Conservation (phyloP, 257 asterid genomes). For the Solanum virginianum region DNA sequence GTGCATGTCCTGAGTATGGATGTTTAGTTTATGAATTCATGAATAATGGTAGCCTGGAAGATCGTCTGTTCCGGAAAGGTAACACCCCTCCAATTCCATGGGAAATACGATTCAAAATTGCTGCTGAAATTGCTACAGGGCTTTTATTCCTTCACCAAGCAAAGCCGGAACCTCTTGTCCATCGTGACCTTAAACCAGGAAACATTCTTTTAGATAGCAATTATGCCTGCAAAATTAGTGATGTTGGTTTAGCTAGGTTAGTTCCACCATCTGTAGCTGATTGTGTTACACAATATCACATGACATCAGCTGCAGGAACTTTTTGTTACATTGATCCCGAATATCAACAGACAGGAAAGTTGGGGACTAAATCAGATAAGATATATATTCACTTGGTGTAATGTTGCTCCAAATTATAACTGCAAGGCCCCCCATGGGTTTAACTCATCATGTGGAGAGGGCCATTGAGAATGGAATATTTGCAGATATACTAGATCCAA, state of each 20-base stretch:
- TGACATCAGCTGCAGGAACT: conserved; percentile 13
- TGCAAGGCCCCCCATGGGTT: conserved; percentile 13
- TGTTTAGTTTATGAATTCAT: conserved; percentile 1
- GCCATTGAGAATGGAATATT: conserved; percentile 10
- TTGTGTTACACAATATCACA: conserved; percentile 11
- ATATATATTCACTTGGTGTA: conserved; percentile 8
- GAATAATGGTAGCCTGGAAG: conserved; percentile 2
- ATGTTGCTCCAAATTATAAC: conserved; percentile 12
- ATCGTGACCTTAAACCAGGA: conserved; percentile 9
- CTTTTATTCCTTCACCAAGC: conserved; percentile 10
- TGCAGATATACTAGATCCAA: conserved; percentile 11
- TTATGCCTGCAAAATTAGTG: conserved; percentile 1
- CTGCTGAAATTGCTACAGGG: conserved; percentile 4
- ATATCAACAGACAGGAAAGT: conserved; percentile 7
- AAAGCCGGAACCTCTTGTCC: conserved; percentile 12
- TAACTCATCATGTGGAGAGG: conserved; percentile 9
- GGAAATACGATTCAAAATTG: conserved; percentile 5
- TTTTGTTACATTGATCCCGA: conserved; percentile 11
- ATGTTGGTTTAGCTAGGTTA: conserved; percentile 11
- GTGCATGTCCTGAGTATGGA: conserved; percentile 4
- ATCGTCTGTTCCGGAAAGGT: conserved; percentile 1
- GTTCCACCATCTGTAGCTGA: conserved; percentile 12
- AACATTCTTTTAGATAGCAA: conserved; percentile 11
- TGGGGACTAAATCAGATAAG: conserved; percentile 7
- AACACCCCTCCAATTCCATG: conserved; percentile 6